Conservation (phyloP, 495 filamentous ascomycete species). For the Xylaria scruposa region DNA sequence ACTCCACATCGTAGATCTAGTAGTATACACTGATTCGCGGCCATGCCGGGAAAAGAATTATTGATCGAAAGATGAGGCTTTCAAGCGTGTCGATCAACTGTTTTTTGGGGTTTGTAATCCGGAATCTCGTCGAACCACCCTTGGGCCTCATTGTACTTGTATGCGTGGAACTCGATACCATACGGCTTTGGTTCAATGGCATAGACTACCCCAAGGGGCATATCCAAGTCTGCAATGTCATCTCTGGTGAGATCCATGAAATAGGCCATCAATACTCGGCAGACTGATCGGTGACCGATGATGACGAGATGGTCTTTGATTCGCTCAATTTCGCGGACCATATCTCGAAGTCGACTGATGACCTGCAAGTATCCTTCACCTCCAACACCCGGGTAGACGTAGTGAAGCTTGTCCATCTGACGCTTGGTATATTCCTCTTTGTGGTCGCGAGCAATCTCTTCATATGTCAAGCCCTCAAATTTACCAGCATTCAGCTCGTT, state of each 20-base stretch:
- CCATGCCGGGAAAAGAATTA: conserved; percentile 9
- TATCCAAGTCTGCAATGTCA: conserved; percentile 89
- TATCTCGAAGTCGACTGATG: conserved; percentile 91
- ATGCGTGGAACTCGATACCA: conserved; percentile 94
- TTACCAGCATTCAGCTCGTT: conserved; percentile 92
- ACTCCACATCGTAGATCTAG: conserved; percentile 19
- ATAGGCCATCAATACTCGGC: conserved; percentile 91
- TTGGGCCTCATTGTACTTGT: conserved; percentile 76
- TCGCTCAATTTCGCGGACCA: conserved; percentile 95
- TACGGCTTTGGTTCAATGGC: conserved; percentile 97
- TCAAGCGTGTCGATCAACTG: conserved; percentile 50
- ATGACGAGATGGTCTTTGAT: conserved; percentile 95
- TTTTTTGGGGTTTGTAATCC: conserved; percentile 72
- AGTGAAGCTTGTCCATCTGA: conserved; percentile 82
- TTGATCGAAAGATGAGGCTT: background rate
- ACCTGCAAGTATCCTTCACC: conserved; percentile 97
- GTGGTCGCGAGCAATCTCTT: conserved; percentile 77
- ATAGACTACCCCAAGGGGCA: conserved; percentile 90
- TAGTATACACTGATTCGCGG: conserved; percentile 23
- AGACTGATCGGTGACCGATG: conserved; percentile 87
- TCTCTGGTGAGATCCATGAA: conserved; percentile 90
- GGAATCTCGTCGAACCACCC: conserved; percentile 85
- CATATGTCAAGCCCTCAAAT: conserved; percentile 95
- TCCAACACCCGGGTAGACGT: conserved; percentile 92
- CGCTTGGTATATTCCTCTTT: conserved; percentile 80